These are phyloP conservation scores for Penicillium cinerascens DNA, from an alignment of 495 filamentous ascomycete genomes.

Conservation along the genomic window DNA sequence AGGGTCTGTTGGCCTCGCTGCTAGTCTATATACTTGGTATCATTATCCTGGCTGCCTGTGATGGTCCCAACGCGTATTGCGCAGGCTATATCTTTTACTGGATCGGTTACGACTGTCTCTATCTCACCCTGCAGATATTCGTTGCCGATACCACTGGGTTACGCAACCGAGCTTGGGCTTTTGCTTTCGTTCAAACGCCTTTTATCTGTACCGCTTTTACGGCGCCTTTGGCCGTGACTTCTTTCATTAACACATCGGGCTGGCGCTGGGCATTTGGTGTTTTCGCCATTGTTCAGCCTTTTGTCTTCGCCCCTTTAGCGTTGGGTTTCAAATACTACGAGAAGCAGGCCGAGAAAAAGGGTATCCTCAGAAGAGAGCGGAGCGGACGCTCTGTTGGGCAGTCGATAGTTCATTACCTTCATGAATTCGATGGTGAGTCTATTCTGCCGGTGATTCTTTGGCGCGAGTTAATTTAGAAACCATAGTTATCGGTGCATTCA, in stretches of 20 bases:
- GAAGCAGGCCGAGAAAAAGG: constrained; percentile 50
- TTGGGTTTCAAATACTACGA: constrained; percentile 52
- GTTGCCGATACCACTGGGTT: constrained; percentile 63
- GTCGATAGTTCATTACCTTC: constrained; percentile 50
- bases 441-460: too few species aligned
- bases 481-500: constrained; percentile 52
- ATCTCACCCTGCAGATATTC: constrained; percentile 56
- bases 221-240: constrained; percentile 29
- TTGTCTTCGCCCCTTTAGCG: constrained; percentile 49
- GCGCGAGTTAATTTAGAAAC: background rate
- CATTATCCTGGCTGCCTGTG: constrained; percentile 45
- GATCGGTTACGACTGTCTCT: constrained; percentile 55
- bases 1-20: constrained; percentile 47
- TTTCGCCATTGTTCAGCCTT: constrained; percentile 55
- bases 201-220: constrained; percentile 50
- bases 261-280: constrained; percentile 65
- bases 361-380: constrained; percentile 29
- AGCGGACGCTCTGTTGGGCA: constrained; percentile 44
- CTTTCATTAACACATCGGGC: constrained; percentile 44
- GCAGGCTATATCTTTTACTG: constrained; percentile 54
- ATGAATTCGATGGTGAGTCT: constrained; percentile 58
- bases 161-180: constrained; percentile 58
- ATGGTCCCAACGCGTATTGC: constrained; percentile 42
- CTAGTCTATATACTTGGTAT: constrained; percentile 38
- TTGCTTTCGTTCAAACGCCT: constrained; percentile 56